Evolutionary conservation across 768 basidiomycete genomes (phyloP).

Genomic region (Mrakia gelida): DNA sequence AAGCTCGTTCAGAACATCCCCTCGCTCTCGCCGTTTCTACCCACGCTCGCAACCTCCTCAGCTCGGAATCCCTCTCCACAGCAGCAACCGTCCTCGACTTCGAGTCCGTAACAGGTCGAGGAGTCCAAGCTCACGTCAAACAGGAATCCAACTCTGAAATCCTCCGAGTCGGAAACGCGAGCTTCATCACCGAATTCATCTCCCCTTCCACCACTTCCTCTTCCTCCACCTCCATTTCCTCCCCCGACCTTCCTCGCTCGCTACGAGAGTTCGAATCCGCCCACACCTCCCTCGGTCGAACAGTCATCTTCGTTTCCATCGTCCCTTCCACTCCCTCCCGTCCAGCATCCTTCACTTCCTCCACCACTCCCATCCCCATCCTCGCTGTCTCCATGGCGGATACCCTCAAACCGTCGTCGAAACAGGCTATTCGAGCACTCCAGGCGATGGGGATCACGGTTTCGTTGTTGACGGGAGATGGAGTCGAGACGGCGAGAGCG

Average conservation of each 20-base stretch:
- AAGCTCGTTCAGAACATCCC: constrained; percentile 91
- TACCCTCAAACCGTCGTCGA: constrained; percentile 76
- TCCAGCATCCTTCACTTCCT: constrained; percentile 30
- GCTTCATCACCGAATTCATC: constrained; percentile 52
- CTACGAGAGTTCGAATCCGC: constrained; percentile 62
- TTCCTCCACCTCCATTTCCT: constrained; percentile 22
- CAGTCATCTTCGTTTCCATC: constrained; percentile 81
- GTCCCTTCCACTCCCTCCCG: constrained; percentile 42
- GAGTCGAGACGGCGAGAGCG: constrained; percentile 75
- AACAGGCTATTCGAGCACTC: constrained; percentile 72
- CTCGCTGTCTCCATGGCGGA: constrained; percentile 83
- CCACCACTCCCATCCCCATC: constrained; percentile 54
- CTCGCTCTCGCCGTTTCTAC: constrained; percentile 86
- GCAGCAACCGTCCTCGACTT: constrained; percentile 65
- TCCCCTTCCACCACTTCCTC: constrained; percentile 46
- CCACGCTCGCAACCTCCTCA: constrained; percentile 55
- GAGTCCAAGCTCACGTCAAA: constrained; percentile 50
- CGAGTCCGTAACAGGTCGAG: constrained; percentile 83
- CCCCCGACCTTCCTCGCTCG: constrained; percentile 52
- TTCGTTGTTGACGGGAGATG: constrained; percentile 90
- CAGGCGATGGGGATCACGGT: constrained; percentile 88
- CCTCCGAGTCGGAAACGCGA: constrained; percentile 65
- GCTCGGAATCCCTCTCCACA: constrained; percentile 42
- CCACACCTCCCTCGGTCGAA: constrained; percentile 70
- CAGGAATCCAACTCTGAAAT: constrained; percentile 19